Base-by-base conservation (phyloP, 352 stramenopile genomes). In the Hyaloperonospora arabidopsidis region DNA sequence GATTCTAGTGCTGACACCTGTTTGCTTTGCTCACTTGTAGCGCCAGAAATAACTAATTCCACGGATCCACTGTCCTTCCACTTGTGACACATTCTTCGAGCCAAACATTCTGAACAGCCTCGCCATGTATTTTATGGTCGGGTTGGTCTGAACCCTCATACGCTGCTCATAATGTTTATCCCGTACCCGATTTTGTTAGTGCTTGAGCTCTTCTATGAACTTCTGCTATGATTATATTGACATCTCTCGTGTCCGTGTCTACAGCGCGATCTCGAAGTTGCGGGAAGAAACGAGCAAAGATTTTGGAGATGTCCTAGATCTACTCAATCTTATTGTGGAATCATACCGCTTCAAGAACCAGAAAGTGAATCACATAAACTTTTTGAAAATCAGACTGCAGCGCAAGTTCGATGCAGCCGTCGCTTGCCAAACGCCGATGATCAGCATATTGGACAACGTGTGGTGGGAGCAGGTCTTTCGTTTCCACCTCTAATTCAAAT, bases 281-380 rank as follows among this genome's bases (percentile, higher is more conserved):
- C 72, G 74, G 10, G 50, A 67, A 2, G 76, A 91, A 47, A 84
- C 75, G 0, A 54, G 44, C 13, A 59, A 78, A 8, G 68, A 66
- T 0, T 72, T 70, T 4, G 73, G 72, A 0, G 79, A 87, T 45
- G 74, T 91, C 17, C 36, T 86, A 5, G 81, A 89, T 34, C 55
- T 91, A 23, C 70, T 89, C 10, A 89, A 91, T 51, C 68, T 91
- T 54, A 87, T 91, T 50, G 67, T 91, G 4, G 81, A 91, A 53
- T 85, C 79, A 32, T 91, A 91, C 67, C 89, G 81, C 54, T 91
- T 91, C 67, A 87, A 88, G 66, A 88, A 87, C 70, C 89, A 89
- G 65, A 87, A 89, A 47, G 64, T 87, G 22, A 76, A 89, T 22
- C 67, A 88, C 64, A 87, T 92, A 76, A 82, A 92, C 44, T 86